Evolutionary conservation across 306 rosid species (phyloP).

Genomic region (Acacia acuminata): DNA sequence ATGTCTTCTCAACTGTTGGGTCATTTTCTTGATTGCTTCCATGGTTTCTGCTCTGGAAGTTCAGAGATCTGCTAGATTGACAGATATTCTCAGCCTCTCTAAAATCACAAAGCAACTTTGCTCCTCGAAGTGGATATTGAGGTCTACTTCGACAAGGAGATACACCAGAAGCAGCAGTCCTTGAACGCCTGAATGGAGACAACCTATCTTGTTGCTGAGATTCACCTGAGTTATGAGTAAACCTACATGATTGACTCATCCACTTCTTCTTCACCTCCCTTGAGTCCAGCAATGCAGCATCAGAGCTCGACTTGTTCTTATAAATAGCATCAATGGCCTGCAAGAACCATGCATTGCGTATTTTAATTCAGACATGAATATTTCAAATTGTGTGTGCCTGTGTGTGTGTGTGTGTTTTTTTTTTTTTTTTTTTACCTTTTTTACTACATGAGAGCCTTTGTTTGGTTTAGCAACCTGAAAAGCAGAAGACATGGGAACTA

Average conservation of each 20-base stretch:
- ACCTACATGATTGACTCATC: slow-evolving; percentile 53
- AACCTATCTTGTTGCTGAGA: slow-evolving; percentile 52
- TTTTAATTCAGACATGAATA: background rate
- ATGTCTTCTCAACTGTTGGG: slow-evolving; percentile 61
- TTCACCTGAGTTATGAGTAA: slow-evolving; percentile 56
- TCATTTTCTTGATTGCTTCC: slow-evolving; percentile 40
- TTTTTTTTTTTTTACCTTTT: slow-evolving; percentile 66
- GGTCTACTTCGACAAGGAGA: slow-evolving; percentile 70
- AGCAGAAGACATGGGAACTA: slow-evolving; percentile 32
- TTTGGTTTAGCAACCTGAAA: slow-evolving; percentile 40
- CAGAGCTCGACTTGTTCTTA: slow-evolving; percentile 45
- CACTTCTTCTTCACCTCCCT: slow-evolving; percentile 51
- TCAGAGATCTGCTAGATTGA: slow-evolving; percentile 37
- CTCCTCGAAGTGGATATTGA: slow-evolving; percentile 56
- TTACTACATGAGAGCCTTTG: slow-evolving; percentile 47
- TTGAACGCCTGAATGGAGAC: slow-evolving; percentile 72
- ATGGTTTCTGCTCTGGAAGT: slow-evolving; percentile 32
- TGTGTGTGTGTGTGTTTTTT: too few relatives aligned
- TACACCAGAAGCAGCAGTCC: slow-evolving; percentile 53
- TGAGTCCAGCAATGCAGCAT: slow-evolving; percentile 46
- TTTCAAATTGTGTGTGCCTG: background rate
- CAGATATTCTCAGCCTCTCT: slow-evolving; percentile 44
- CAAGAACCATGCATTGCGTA: slow-evolving; percentile 16
- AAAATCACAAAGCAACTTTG: slow-evolving; percentile 49
- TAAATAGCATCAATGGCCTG: slow-evolving; percentile 60